Base-by-base conservation (phyloP, 2,329 filamentous ascomycete species). In the Claviceps sp. region DNA sequence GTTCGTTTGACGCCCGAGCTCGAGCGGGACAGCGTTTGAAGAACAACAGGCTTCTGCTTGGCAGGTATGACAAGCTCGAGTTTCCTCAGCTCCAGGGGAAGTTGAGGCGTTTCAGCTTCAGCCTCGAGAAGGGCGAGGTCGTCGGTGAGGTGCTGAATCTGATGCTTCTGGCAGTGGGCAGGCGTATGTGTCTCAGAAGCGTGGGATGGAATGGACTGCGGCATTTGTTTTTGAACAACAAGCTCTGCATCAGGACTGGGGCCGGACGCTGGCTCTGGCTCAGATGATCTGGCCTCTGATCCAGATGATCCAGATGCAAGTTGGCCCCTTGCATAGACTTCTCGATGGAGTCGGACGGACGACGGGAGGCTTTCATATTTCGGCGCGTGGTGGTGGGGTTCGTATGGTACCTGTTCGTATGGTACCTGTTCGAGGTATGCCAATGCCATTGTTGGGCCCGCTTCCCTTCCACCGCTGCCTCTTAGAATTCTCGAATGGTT, bases 1-100 rank as follows among this genome's bases (percentile, higher is more conserved):
- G 66, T 66, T 55, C 68, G 71, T 54, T 69, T 67, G 29, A 64
- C 62, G 53, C 69, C 69, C 17, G 70, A 66, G 45, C 29, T 4
- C 29, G 78, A 61, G 49, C 74, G 68, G 16, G 69, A 63, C 50
- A 79, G 68, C 60, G 71, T 76, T 53, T 74, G 73, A 48, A 77
- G 63, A 34, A 77, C 65, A 17, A 71, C 69, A 44, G 68, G 53
- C 53, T 68, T 62, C 39, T 59, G 57, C 47, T 59, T 64, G 8
- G 59, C 56, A 23, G 63, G 59, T 9, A 63, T 68, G 37, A 64
- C 65, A 39, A 74, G 64, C 56, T 77, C 71, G 50, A 71, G 69
- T 58, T 68, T 72, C 62, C 72, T 74, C 60, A 76, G 72, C 56
- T 77, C 72, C 23, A 70, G 69, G 45, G 74, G 62, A 45, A 73